Conservation (phyloP, 179 eudicot species). For the Camellia oleifera region DNA sequence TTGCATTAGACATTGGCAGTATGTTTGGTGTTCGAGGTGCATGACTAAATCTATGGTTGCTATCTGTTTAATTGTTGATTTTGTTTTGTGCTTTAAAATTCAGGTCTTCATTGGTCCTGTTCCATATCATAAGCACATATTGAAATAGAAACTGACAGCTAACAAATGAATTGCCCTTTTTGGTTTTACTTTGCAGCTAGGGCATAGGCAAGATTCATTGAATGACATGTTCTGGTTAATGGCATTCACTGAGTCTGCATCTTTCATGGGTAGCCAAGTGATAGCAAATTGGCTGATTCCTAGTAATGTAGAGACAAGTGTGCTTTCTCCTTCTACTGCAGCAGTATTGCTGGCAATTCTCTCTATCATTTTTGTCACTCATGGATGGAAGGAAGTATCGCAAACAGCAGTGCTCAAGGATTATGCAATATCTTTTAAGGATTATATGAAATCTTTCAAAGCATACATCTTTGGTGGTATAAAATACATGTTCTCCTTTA, state of each 20-base stretch:
- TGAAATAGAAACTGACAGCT: background rate
- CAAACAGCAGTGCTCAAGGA: slow-evolving; percentile 39
- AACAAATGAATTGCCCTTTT: background rate
- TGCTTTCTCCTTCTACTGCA: slow-evolving; percentile 46
- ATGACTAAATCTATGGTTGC: background rate
- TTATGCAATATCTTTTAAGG: slow-evolving; percentile 47
- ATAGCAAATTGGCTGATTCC: slow-evolving; percentile 63
- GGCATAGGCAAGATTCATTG: slow-evolving; percentile 72
- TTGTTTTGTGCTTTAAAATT: background rate
- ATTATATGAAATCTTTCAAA: slow-evolving; percentile 48
- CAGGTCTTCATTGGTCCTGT: background rate
- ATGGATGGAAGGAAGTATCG: slow-evolving; percentile 55
- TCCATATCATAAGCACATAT: background rate
- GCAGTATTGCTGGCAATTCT: slow-evolving; percentile 50
- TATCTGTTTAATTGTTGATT: background rate
- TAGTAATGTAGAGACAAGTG: slow-evolving; percentile 28
- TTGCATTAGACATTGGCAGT: background rate
- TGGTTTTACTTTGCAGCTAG: slow-evolving; percentile 52
- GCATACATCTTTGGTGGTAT: slow-evolving; percentile 53
- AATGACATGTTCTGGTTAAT: slow-evolving; percentile 89
- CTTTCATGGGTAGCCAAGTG: slow-evolving; percentile 70
- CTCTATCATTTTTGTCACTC: slow-evolving; percentile 37
- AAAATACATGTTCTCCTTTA: slow-evolving; percentile 7
- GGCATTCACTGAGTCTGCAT: slow-evolving; percentile 69
- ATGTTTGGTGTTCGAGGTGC: background rate